Evolutionary conservation across 257 asterid genomes (phyloP), one percentile per base, ranked within the genome.

Genomic region (Solanum chiquidenum): DNA sequence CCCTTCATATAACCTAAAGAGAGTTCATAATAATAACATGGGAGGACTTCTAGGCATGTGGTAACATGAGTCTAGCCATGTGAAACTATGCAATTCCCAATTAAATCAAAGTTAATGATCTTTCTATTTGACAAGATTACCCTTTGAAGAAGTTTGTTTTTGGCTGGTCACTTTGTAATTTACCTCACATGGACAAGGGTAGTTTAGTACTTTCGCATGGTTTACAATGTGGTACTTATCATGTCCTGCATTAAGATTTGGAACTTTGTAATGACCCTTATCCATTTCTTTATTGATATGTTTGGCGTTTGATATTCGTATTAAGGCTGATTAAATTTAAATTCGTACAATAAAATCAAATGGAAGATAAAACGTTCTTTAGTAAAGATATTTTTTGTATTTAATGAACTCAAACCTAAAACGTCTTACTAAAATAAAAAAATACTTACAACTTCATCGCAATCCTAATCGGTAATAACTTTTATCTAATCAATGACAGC

Each of bases 11-110:
- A 66, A 31, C 87, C 85, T 75, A 60, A 68, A 90, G 72, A 88
- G 49, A 82, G 87, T 86, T 85, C 87, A 88, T 87, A 86, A 89
- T 89, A 93, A 92, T 89, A 92, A 92, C 93, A 91, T 91, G 91
- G 94, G 90, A 88, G 90, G 88, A 90, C 88, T 79, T 93, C 90
- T 38, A 87, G 83, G 92, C 98, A 93, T 94, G 98, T 93, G 98
- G 88, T 87, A 96, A 94, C 98, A 92, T 92, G 95, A 91, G 87
- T 60, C 94, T 88, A 25, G 89, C 93, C 98, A 95, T 95, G 98
- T 94, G 98, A 92, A 35, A 74, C 75, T 83, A 60, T 87, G 86
- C 83, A 79, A 87, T 91, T 91, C 88, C 88, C 92, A 88, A 90
- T 88, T 86, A 88, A 90, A 93, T 82, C 90, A 90, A 55, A 89